A percentile compares a stretch with the other conserved stretches of the same genome.
Evolutionary conservation across 306 rosid species (phyloP).

Genomic region (Rosa persica): DNA sequence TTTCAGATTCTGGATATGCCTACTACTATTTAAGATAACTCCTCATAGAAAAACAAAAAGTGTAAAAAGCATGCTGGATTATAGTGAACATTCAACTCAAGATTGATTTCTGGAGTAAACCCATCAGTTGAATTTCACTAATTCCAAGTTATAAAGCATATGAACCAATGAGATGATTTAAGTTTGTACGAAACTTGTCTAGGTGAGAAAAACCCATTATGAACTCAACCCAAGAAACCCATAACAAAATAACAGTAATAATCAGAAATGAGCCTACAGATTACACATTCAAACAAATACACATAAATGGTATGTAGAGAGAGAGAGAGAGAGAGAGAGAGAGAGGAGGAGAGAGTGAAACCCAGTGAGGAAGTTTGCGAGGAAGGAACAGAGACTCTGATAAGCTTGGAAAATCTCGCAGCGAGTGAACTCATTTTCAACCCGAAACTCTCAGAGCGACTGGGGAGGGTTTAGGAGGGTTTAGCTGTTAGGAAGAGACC

Average conservation of each 20-base stretch:
- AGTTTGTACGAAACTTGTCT: too few relatives aligned
- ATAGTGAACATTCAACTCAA: neutral
- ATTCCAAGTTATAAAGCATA: neutral
- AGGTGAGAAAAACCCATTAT: neutral
- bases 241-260: neutral
- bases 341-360: too few relatives aligned
- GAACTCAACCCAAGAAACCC: constrained; percentile 14
- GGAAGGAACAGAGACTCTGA: constrained; percentile 38
- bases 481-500: neutral
- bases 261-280: constrained; percentile 4
- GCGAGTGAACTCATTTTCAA: constrained; percentile 58
- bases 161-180: neutral
- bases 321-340: constrained; percentile 30
- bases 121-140: neutral
- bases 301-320: neutral
- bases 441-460: constrained; percentile 1
- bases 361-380: constrained; percentile 44
- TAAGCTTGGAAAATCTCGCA: constrained; percentile 44
- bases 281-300: neutral
- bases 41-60: neutral
- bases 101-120: constrained; percentile 14
- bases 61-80: neutral
- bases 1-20: neutral
- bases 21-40: constrained; percentile 17
- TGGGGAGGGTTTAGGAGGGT: constrained; percentile 18